These are phyloP conservation scores for Scedosporium minutisporum DNA, from an alignment of 2,329 filamentous ascomycete species.

Conservation along the genomic window DNA sequence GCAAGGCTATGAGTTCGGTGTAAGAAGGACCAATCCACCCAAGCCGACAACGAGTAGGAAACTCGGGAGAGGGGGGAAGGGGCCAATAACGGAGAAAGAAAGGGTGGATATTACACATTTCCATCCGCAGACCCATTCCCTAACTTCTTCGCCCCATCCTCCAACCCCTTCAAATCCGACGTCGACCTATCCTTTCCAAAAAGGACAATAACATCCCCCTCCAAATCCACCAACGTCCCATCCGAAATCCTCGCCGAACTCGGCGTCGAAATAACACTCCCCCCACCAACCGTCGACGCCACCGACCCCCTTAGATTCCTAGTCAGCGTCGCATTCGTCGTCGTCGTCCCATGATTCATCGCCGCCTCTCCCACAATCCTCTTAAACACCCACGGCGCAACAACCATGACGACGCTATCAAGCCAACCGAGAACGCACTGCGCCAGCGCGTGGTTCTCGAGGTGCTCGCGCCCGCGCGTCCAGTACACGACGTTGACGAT, in stretches of 20 bases:
- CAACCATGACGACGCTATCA: background rate
- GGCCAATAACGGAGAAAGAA: background rate
- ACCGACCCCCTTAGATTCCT: background rate
- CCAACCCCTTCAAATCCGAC: background rate
- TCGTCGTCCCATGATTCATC: background rate
- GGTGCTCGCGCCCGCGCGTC: background rate
- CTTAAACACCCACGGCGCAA: background rate
- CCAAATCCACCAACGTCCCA: background rate
- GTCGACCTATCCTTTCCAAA: background rate
- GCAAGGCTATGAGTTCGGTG: too few relatives aligned
- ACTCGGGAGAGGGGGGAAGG: background rate
- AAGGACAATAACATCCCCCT: background rate
- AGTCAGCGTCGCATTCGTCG: background rate
- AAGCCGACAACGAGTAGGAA: too few relatives aligned
- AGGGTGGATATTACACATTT: background rate
- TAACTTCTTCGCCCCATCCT: background rate
- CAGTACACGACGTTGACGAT: background rate
- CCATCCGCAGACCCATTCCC: background rate
- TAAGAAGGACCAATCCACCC: too few relatives aligned
- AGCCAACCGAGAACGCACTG: conserved; percentile 1
- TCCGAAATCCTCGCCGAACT: background rate
- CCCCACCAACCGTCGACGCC: background rate
- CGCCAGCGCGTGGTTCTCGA: background rate
- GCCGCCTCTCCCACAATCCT: background rate
- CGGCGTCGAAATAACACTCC: background rate